These are phyloP conservation scores for Dionaea muscipula DNA, from an alignment of 179 eudicot genomes.

Conservation along the genomic window DNA sequence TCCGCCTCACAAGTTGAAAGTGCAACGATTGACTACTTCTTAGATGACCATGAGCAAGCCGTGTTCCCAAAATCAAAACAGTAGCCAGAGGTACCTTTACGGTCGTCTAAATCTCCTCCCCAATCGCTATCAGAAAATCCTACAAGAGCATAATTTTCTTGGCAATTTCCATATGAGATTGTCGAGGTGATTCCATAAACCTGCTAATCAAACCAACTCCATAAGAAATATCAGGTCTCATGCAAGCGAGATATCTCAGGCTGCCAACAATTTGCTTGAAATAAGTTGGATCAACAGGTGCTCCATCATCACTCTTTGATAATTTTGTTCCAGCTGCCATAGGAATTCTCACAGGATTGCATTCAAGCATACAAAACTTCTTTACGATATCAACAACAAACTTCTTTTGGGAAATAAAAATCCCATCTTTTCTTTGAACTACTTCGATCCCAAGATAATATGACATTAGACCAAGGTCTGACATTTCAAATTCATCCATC, in stretches of 20 bases:
- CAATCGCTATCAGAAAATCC: background rate
- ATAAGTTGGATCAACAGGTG: background rate
- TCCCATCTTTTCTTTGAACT: background rate
- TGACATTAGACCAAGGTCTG: background rate
- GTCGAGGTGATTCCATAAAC: background rate
- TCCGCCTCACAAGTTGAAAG: background rate
- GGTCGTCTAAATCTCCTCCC: background rate
- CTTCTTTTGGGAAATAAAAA: slow-evolving; percentile 2
- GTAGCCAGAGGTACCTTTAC: background rate
- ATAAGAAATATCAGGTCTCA: background rate
- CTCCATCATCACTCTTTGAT: background rate
- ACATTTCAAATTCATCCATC: background rate
- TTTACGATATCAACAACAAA: background rate
- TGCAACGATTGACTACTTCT: background rate
- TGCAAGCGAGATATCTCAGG: slow-evolving; percentile 5
- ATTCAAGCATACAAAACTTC: background rate
- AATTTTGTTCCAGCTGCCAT: background rate
- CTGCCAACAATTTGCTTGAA: slow-evolving; percentile 4
- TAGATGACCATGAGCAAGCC: background rate
- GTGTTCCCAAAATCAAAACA: background rate
- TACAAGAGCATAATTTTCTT: background rate
- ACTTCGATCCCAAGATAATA: background rate
- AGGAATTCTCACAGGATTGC: background rate
- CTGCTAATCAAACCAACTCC: background rate
- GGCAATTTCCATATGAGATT: slow-evolving; percentile 1